Evolutionary conservation across 73 alveolate genomes (phyloP).

Genomic region (Paramecium bursaria): DNA sequence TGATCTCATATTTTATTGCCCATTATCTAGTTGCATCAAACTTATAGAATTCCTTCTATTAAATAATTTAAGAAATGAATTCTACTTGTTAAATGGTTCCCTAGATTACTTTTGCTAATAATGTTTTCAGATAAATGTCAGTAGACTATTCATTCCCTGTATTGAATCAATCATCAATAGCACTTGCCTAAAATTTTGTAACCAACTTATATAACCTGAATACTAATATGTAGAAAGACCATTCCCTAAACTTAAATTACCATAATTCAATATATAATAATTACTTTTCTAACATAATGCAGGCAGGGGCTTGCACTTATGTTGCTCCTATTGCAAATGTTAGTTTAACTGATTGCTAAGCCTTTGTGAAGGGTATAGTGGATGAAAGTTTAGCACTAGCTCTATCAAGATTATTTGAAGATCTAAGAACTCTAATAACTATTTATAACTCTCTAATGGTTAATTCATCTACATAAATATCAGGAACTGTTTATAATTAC

Average conservation of each 20-base stretch:
- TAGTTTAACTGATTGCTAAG: conserved; percentile 54
- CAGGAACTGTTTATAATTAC: conserved; percentile 59
- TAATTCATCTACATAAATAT: conserved; percentile 16
- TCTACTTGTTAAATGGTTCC: conserved; percentile 60
- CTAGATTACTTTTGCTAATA: conserved; percentile 58
- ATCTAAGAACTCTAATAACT: conserved; percentile 57
- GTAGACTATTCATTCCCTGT: conserved; percentile 29
- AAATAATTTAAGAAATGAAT: conserved; percentile 54
- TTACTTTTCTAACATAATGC: conserved; percentile 57
- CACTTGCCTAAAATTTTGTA: conserved; percentile 3
- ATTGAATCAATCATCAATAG: neutral
- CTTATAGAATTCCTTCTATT: conserved; percentile 21
- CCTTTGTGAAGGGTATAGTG: conserved; percentile 64
- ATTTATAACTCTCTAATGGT: conserved; percentile 22
- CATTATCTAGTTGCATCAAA: conserved; percentile 57
- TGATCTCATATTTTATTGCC: conserved; percentile 61
- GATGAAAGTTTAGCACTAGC: conserved; percentile 64
- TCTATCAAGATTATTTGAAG: conserved; percentile 64
- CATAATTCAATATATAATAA: conserved; percentile 55
- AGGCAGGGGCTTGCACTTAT: conserved; percentile 65
- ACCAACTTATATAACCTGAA: conserved; percentile 46
- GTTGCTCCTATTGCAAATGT: conserved; percentile 1
- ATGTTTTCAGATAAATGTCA: conserved; percentile 61
- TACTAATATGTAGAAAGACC: conserved; percentile 68
- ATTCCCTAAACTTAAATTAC: conserved; percentile 59